Conservation (phyloP, 2,329 filamentous ascomycete species). For the Diaporthe sp. region DNA sequence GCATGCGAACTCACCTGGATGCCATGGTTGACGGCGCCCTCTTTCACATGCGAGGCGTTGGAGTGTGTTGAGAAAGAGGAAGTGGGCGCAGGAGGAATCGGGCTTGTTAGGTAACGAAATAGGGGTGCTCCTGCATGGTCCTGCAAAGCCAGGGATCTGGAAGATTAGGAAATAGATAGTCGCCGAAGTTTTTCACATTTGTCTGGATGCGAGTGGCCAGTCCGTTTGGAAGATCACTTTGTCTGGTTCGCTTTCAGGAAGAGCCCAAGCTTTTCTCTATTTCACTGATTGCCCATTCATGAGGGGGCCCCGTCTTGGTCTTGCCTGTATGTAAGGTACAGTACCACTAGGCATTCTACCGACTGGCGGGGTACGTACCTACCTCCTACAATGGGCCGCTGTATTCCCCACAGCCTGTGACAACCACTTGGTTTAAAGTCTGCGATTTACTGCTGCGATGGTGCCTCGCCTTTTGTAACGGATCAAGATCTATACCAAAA, state of each 20-base stretch:
- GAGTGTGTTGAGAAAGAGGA: constrained; percentile 9
- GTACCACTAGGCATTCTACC: constrained; percentile 16
- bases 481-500: not conserved
- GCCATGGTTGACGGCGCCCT: constrained; percentile 35
- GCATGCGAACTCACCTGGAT: constrained; percentile 46
- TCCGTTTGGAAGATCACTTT: constrained; percentile 4
- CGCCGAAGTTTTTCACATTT: constrained; percentile 18
- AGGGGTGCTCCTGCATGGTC: constrained; percentile 28
- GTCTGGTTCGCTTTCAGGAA: constrained; percentile 19
- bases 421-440: not conserved
- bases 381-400: not conserved
- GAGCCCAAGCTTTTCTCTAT: not conserved
- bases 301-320: constrained; percentile 7
- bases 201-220: constrained; percentile 27
- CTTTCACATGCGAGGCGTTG: constrained; percentile 33
- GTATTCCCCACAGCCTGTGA: not conserved
- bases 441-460: not conserved
- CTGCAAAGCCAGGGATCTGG: constrained; percentile 30
- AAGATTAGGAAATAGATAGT: constrained; percentile 27
- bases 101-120: constrained; percentile 31
- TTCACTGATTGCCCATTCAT: constrained; percentile 2
- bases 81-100: constrained; percentile 21
- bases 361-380: constrained; percentile 24
- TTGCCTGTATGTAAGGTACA: constrained; percentile 13
- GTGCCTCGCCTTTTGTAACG: not conserved